A percentile compares a stretch with the other conserved stretches of the same genome.
phyloP scores from a whole-genome alignment of 2,329 filamentous ascomycete species.

The Fusarium xyrophilum region DNA sequence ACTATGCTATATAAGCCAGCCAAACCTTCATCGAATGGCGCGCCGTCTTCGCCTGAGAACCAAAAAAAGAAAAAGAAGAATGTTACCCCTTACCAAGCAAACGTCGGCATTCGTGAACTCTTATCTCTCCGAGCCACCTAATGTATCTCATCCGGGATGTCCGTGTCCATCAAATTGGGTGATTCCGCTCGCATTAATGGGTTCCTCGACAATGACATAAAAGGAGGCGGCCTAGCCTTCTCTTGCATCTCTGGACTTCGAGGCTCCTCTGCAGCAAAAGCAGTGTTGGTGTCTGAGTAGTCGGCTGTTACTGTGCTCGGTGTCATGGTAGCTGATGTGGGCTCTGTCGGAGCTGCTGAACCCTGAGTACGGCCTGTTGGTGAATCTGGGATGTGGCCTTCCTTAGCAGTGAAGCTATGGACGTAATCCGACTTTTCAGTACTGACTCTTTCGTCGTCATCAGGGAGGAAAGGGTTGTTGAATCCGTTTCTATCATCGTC shows the following conservation, averaged over 20 bases:
- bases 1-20: constrained; percentile 1
- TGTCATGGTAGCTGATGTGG: constrained; percentile 39
- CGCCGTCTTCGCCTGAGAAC: background rate
- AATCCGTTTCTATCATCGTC: constrained; percentile 48
- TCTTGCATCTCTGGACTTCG: constrained; percentile 57
- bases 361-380: constrained; percentile 19
- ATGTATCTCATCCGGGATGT: constrained; percentile 42
- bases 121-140: background rate
- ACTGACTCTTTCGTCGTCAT: constrained; percentile 32
- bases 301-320: constrained; percentile 38
- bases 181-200: constrained; percentile 36
- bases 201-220: constrained; percentile 36
- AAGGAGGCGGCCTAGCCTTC: constrained; percentile 41
- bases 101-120: background rate
- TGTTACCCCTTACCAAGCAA: background rate
- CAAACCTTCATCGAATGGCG: background rate
- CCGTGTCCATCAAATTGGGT: constrained; percentile 48
- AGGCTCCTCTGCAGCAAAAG: constrained; percentile 13
- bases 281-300: constrained; percentile 8
- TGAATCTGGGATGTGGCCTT: constrained; percentile 22
- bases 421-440: constrained; percentile 40
- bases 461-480: constrained; percentile 44
- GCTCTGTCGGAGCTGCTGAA: constrained; percentile 23
- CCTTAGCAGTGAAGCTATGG: constrained; percentile 18
- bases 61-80: background rate